Evolutionary conservation across 2,329 filamentous ascomycete genomes (phyloP).

Genomic region (Sporothrix globosa): DNA sequence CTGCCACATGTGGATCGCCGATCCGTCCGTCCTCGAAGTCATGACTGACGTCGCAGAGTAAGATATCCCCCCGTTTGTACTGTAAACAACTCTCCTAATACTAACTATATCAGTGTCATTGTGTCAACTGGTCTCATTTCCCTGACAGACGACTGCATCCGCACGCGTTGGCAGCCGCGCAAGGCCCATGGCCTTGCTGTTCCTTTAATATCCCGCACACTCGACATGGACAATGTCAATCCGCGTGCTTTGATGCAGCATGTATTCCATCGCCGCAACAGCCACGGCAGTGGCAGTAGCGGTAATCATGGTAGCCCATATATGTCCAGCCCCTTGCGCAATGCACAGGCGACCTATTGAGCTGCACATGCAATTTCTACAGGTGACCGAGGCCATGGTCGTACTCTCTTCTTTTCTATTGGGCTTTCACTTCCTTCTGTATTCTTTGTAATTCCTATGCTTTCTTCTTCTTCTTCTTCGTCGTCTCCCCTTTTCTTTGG

Average conservation of each 20-base stretch:
- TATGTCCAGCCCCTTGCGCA: conserved; percentile 37
- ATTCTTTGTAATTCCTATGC: conserved; percentile 1
- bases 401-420: not conserved
- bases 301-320: conserved; percentile 22
- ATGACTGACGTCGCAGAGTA: conserved; percentile 86
- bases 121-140: conserved; percentile 87
- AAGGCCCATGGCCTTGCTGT: conserved; percentile 48
- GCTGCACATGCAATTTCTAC: not conserved
- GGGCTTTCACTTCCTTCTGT: not conserved
- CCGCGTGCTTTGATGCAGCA: conserved; percentile 45
- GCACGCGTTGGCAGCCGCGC: conserved; percentile 67
- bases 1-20: conserved; percentile 87
- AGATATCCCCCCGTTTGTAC: conserved; percentile 39
- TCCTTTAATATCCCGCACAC: conserved; percentile 43
- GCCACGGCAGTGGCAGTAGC: conserved; percentile 38
- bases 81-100: conserved; percentile 34
- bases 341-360: conserved; percentile 37
- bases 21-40: conserved; percentile 68
- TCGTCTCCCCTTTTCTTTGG: not conserved
- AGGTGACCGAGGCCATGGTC: not conserved
- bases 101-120: conserved; percentile 66
- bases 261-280: conserved; percentile 42
- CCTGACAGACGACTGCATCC: conserved; percentile 90
- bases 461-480: not conserved
- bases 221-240: conserved; percentile 45